Base-by-base conservation (phyloP, 306 rosid genomes). In the Prunus mira region DNA sequence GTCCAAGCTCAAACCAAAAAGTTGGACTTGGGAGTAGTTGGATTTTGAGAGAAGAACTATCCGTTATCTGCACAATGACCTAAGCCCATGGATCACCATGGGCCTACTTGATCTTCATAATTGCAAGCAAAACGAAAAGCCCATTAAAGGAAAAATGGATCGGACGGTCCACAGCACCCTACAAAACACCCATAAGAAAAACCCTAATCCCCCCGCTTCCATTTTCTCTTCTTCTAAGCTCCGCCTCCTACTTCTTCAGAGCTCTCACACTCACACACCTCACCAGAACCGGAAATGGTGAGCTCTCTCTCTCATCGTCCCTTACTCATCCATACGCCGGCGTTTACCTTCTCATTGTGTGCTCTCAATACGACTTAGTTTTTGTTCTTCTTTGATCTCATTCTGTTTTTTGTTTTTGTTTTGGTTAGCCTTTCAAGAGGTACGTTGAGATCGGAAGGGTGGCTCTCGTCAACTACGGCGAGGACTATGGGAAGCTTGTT, bases 371-470 rank as follows among this genome's bases (percentile, higher is more conserved):
- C 12, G 2, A 47, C 13, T 1, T 12, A 20, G 15, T 32, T 62
- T 62, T 12, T 3, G 2, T 17, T 3, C 9, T 7, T 46, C 17
- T 11, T 3, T n/a, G 2, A 9, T 22, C 50, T 57, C 20, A 28
- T 24, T 66, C 38, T 49, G 41, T 28, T 64, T 24, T 2, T 11
- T 41, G 9, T 38, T 38, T 38, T 34, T 49, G 13, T 27, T 49
- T 19, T 72, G 4, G 25, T 18, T 76, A 94, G 97, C 98, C 99
- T 71, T 92, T 92, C 91, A 96, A 92, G 90, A 88, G 99, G 79
- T 92, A 58, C 80, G 88, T 92, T 9, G 99, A 96, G 96, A 89
- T 92, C 86, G 99, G 98, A 27, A 84, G 99, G 84, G 91, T 96
- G 3, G 99, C 91, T 52, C 93, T 92, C 61, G 76, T 96, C 88